phyloP scores from a whole-genome alignment of 805 yeast genomes.

The Sungouiella blattae region DNA sequence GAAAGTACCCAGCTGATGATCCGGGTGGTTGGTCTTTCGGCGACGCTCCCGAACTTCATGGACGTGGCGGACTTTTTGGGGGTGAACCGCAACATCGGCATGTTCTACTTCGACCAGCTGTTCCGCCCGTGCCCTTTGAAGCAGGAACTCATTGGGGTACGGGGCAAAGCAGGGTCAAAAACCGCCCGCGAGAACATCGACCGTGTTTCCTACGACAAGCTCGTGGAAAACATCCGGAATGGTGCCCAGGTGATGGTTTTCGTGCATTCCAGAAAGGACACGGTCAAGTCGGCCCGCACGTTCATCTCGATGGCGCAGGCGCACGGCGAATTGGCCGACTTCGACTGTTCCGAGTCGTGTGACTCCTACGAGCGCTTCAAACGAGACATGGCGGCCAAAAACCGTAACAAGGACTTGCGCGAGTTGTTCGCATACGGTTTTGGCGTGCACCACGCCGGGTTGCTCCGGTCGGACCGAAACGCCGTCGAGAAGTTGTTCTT shows the following conservation, averaged over 20 bases:
- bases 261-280: conserved; percentile 93
- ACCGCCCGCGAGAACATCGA: conserved; percentile 74
- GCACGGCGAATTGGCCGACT: conserved; percentile 51
- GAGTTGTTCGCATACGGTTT: conserved; percentile 81
- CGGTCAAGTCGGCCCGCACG: conserved; percentile 74
- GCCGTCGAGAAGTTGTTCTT: conserved; percentile 84
- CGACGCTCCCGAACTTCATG: conserved; percentile 18
- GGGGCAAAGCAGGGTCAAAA: conserved; percentile 78
- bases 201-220: conserved; percentile 68
- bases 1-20: conserved; percentile 77
- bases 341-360: conserved; percentile 51
- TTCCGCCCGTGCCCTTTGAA: conserved; percentile 92
- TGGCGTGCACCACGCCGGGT: conserved; percentile 97
- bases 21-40: conserved; percentile 19
- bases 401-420: conserved; percentile 71
- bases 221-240: conserved; percentile 57
- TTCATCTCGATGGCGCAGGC: conserved; percentile 67
- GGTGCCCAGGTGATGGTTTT: conserved; percentile 95
- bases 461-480: conserved; percentile 87
- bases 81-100: conserved; percentile 84
- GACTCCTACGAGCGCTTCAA: conserved; percentile 42
- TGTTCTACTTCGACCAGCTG: conserved; percentile 91
- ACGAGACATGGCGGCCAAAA: conserved; percentile 64
- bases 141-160: conserved; percentile 82
- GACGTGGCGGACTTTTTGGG: conserved; percentile 88